These are phyloP conservation scores for Scheffersomyces titani DNA, from an alignment of 1,139 yeast species.

Conservation along the genomic window DNA sequence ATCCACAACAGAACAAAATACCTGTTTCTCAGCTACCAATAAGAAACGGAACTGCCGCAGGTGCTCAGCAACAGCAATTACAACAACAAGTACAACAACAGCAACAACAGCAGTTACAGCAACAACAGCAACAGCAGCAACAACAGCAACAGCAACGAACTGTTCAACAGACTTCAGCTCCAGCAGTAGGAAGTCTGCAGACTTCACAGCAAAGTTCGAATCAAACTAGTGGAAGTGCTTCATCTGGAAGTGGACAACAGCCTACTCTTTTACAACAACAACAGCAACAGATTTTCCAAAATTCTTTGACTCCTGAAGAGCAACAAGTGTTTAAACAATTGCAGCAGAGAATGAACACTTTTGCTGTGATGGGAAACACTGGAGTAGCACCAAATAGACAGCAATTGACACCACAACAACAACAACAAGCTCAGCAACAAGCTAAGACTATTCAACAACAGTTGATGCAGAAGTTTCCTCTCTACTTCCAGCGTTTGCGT, in stretches of 20 bases:
- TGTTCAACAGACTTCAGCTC: conserved; percentile 1
- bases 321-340: conserved; percentile 46
- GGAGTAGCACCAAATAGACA: conserved; percentile 49
- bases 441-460: conserved; percentile 47
- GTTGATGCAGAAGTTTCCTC: conserved; percentile 44
- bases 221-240: neutral
- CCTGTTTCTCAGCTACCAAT: conserved; percentile 1
- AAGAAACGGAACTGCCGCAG: conserved; percentile 5
- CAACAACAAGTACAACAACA: conserved; percentile 6
- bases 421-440: conserved; percentile 48
- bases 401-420: conserved; percentile 45
- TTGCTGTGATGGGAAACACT: conserved; percentile 47
- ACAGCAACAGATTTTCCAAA: conserved; percentile 49
- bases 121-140: conserved; percentile 8
- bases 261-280: conserved; percentile 39
- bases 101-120: conserved; percentile 4
- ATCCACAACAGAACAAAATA: conserved; percentile 3
- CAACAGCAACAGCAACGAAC: conserved; percentile 2
- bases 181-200: neutral
- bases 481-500: conserved; percentile 45
- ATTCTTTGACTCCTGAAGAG: conserved; percentile 43
- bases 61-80: conserved; percentile 4
- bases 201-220: neutral
- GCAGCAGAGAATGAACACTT: conserved; percentile 43
- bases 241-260: conserved; percentile 9